Conservation (phyloP, 306 rosid species). For the Heteromeles arbutifolia region DNA sequence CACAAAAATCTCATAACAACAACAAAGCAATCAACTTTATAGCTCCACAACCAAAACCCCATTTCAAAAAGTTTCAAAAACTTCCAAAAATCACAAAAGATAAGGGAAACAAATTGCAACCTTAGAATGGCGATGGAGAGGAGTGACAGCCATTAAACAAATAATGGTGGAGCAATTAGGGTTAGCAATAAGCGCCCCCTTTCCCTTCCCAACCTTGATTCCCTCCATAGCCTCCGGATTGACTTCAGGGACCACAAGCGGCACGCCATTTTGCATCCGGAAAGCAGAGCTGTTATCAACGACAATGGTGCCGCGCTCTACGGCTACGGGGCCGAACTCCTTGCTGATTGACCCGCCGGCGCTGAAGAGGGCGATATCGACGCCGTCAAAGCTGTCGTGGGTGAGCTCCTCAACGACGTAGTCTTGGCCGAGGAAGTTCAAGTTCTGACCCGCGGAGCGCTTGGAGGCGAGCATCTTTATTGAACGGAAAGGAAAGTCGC, state of each 20-base stretch:
- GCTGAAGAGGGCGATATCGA: constrained; percentile 89
- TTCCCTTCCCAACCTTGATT: constrained; percentile 63
- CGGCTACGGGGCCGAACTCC: constrained; percentile 82
- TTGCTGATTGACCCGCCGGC: constrained; percentile 95
- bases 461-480: constrained; percentile 96
- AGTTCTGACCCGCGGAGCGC: constrained; percentile 72
- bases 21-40: background rate
- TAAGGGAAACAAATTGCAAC: constrained; percentile 15
- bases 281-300: constrained; percentile 95
- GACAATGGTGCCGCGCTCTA: constrained; percentile 64
- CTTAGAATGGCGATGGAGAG: constrained; percentile 88
- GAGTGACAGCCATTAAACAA: constrained; percentile 93
- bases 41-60: background rate
- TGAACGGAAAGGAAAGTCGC: constrained; percentile 86
- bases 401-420: constrained; percentile 80
- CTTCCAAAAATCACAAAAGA: background rate
- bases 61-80: background rate
- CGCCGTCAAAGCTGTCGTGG: constrained; percentile 70
- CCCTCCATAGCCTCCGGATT: constrained; percentile 84
- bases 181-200: constrained; percentile 84
- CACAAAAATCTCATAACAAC: background rate
- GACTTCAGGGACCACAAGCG: constrained; percentile 91
- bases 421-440: constrained; percentile 46
- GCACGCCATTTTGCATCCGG: constrained; percentile 77
- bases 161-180: constrained; percentile 98